These are phyloP conservation scores for Rhizopus delemar DNA, from an alignment of 371 early-diverging fungal genomes.

Conservation along the genomic window DNA sequence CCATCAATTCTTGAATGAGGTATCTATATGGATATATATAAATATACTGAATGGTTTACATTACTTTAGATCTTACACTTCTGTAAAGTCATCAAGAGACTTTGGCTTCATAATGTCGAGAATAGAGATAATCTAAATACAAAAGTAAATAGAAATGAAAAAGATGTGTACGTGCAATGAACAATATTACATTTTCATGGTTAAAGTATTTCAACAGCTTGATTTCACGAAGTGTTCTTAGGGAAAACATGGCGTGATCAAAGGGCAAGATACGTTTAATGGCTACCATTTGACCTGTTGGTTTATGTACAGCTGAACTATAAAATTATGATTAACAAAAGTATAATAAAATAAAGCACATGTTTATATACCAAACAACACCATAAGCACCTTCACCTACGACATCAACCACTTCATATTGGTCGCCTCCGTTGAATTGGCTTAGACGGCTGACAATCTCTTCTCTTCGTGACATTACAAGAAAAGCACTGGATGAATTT, in stretches of 20 bases:
- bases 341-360: background rate
- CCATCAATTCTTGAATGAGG: slow-evolving; percentile 90
- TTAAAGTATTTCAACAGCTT: slow-evolving; percentile 88
- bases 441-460: slow-evolving; percentile 50
- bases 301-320: slow-evolving; percentile 81
- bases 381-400: slow-evolving; percentile 73
- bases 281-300: slow-evolving; percentile 89
- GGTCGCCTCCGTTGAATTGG: slow-evolving; percentile 63
- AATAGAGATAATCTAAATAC: slow-evolving; percentile 80
- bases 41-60: background rate
- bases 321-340: background rate
- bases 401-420: slow-evolving; percentile 62
- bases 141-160: background rate
- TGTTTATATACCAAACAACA: slow-evolving; percentile 56
- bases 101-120: slow-evolving; percentile 86
- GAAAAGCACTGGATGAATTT: too few species aligned
- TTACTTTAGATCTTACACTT: slow-evolving; percentile 63
- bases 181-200: slow-evolving; percentile 71
- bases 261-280: slow-evolving; percentile 91
- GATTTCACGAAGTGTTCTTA: slow-evolving; percentile 86
- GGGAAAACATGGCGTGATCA: slow-evolving; percentile 87
- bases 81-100: slow-evolving; percentile 75
- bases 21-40: slow-evolving; percentile 34
- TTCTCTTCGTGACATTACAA: slow-evolving; percentile 33
- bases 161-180: background rate